Evolutionary conservation across 1,284 basidiomycete species (phyloP), one percentile per base, ranked within the genome.

Genomic region (Pholiota adiposa): DNA sequence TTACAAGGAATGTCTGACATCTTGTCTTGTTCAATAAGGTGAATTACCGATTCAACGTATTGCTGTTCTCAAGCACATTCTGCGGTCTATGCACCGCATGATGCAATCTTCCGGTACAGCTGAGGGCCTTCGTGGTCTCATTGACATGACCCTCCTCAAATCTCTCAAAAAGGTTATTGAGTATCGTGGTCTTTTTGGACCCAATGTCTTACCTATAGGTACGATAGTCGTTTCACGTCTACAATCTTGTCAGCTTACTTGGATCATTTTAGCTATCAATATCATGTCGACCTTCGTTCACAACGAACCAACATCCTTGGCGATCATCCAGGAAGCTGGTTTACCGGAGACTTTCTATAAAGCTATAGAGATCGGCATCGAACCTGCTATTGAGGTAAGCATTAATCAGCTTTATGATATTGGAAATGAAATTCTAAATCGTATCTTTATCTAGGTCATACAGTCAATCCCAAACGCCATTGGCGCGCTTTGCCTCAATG

Each of bases 231-330:
- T 8, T 49, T 18, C 8, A 3, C 54, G 5, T 33, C 11, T 5
- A 25, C 29, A n/a, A 9, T 53, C 9, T 61, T 36, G 63, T n/a
- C 51, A 54, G 51, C 29, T 57, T 9, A 18, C 54, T 56, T 51
- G 18, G 11, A 38, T 50, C 18, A 29, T n/a, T 23, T 18, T 69
- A 93, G 94, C 94, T 1, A 94, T 98, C 80, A 97, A 97, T 75
- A 93, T 98, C 72, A 96, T 98, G 90, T 90, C 97, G 4, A 96
- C 96, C 0, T 98, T 99, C 73, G 90, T 99, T 16, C 97, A 99
- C 81, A 99, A 98, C 69, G 97, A 99, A 76, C 97, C 97, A 9
- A 98, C 97, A 0, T 97, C 94, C 12, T 80, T 99, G 58, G 79
- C 87, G 1, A 92, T 96, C 54, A 89, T 99, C 38, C 97, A 99